Conservation (phyloP, 306 rosid species). For the Geum urbanum region DNA sequence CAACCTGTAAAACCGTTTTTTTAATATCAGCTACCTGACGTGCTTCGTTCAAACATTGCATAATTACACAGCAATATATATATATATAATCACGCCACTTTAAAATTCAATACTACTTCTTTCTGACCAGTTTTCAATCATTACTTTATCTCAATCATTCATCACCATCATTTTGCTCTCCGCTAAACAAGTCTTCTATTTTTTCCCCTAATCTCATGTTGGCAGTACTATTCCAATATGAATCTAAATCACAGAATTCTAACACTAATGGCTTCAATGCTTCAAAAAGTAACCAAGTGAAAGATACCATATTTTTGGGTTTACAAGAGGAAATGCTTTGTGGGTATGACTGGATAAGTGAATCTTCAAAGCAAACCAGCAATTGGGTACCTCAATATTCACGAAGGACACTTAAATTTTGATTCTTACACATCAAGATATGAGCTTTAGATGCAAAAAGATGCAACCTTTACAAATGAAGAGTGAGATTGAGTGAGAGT, state of each 20-base stretch:
- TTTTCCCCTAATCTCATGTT: neutral
- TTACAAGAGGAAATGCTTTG: constrained; percentile 6
- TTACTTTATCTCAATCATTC: constrained; percentile 2
- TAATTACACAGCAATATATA: neutral
- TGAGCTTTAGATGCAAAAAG: neutral
- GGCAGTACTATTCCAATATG: neutral
- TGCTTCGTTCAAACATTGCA: constrained; percentile 7
- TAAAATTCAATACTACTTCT: neutral
- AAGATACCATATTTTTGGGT: neutral
- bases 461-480: neutral
- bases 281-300: neutral
- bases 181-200: neutral
- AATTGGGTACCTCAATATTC: neutral
- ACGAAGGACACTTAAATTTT: neutral
- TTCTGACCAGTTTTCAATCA: constrained; percentile 1
- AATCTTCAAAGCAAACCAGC: neutral
- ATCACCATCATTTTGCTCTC: constrained; percentile 9
- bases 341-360: constrained; percentile 4
- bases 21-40: constrained; percentile 12
- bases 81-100: too few species aligned
- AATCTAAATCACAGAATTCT: neutral
- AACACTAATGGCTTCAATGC: neutral
- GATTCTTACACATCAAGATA: neutral
- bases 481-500: neutral
- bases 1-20: constrained; percentile 47